Base-by-base conservation (phyloP, 139 green algal species). In the Zygnema cylindricum region DNA sequence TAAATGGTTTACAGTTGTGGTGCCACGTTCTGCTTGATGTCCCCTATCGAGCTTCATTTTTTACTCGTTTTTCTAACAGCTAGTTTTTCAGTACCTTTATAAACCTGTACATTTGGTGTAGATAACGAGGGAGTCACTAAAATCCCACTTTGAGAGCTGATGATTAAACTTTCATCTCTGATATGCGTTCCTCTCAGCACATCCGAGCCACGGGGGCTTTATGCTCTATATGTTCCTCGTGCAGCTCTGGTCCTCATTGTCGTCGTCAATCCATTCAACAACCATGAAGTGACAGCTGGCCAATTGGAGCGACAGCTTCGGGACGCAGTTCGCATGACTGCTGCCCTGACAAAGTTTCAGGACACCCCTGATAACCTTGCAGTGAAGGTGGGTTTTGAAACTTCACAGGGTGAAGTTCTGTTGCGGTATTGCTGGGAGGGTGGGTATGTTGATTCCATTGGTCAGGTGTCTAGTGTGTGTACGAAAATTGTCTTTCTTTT, bases 301-400 rank as follows among this genome's bases (percentile, higher is more conserved):
- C 42, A 86, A 3, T 55, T 95, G 33, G 91, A 96, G 21, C 89
- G 91, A 11, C 54, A 86, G 22, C 97, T 95, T 93, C 42, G 77
- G 3, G 95, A 96, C 43, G 90, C 87, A 7, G 54, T 91, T 38
- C 86, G 63, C 0, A 86, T 40, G 16, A 79, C 71, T 25, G 71
- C 36, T 3, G 71, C 36, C 16, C 36, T 41, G 11, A 41, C 36
- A 41, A 11, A 16, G 7, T 16, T 41, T 43, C 36, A 43, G 71
- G 71, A 79, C 36, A 41, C 36, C 11, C 36, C 71, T 7, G 71
- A 41, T 3, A 43, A 43, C 16, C 36, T 43, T 3, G 21, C 3
- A 25, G 36, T 79, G 11, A 79, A 79, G 71, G 71, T 79, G 71
- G 36, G 71, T 43, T 11, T 43, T n/a, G n/a, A n/a, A n/a, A n/a